Conservation (phyloP, 805 yeast species). For the Candida pseudoglaebosa region DNA sequence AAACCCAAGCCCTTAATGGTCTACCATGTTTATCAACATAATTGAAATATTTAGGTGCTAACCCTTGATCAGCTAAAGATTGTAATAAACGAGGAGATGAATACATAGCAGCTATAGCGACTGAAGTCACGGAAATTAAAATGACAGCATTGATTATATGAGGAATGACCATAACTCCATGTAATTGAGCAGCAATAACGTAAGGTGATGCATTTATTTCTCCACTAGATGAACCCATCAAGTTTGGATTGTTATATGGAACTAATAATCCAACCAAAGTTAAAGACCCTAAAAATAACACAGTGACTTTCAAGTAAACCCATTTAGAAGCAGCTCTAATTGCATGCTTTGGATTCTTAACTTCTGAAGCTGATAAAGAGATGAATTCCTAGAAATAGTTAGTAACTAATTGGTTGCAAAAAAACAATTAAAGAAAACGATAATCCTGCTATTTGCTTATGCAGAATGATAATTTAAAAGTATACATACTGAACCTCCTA, state of each 20-base stretch:
- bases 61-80: slow-evolving; percentile 39
- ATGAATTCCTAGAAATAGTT: slow-evolving; percentile 22
- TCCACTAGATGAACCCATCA: slow-evolving; percentile 31
- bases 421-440: background rate
- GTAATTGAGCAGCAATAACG: slow-evolving; percentile 38
- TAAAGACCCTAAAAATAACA: slow-evolving; percentile 38
- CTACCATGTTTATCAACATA: slow-evolving; percentile 40
- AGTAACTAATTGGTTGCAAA: too few relatives aligned
- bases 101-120: slow-evolving; percentile 40
- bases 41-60: slow-evolving; percentile 36
- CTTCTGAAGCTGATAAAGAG: slow-evolving; percentile 36
- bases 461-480: too few relatives aligned
- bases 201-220: slow-evolving; percentile 38
- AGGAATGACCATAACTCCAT: slow-evolving; percentile 35
- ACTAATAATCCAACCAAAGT: slow-evolving; percentile 37
- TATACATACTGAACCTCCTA: slow-evolving; percentile 31
- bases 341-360: slow-evolving; percentile 33
- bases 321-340: slow-evolving; percentile 39
- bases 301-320: slow-evolving; percentile 33
- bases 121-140: slow-evolving; percentile 38
- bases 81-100: slow-evolving; percentile 40
- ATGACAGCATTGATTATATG: slow-evolving; percentile 41
- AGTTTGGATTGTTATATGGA: slow-evolving; percentile 27
- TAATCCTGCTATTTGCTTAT: slow-evolving; percentile 5
- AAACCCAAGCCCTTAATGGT: slow-evolving; percentile 35